Conservation (phyloP, 2,329 filamentous ascomycete species). For the Aspergillus ochraceoroseus region DNA sequence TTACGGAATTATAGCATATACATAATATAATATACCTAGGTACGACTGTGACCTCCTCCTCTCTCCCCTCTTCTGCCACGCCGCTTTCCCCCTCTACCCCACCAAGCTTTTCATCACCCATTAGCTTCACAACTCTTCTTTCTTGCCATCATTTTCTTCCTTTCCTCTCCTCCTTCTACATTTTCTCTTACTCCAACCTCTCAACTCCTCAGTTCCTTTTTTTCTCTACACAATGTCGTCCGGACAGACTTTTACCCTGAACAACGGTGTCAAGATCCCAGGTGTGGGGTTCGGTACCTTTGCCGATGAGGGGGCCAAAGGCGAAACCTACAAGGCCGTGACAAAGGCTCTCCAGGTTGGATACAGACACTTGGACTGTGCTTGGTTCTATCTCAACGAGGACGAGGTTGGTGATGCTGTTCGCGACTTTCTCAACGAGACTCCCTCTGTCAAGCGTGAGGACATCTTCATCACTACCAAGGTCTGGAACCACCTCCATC, state of each 20-base stretch:
- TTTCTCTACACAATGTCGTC: constrained; percentile 50
- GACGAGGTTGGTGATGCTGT: constrained; percentile 51
- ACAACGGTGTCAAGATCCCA: constrained; percentile 58
- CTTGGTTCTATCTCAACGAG: constrained; percentile 54
- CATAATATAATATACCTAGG: too few relatives aligned
- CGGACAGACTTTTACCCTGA: constrained; percentile 49
- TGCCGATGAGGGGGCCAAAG: constrained; percentile 59
- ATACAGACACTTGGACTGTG: constrained; percentile 54
- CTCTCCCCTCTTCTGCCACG: constrained; percentile 3
- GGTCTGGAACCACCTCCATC: constrained; percentile 52
- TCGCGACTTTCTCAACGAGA: constrained; percentile 52
- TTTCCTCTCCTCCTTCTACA: constrained; percentile 1
- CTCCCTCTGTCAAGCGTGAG: constrained; percentile 45
- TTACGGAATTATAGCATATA: too few relatives aligned
- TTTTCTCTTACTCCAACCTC: background rate
- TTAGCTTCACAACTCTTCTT: background rate
- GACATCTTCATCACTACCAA: constrained; percentile 52
- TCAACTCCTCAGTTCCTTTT: constrained; percentile 1
- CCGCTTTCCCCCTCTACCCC: constrained; percentile 2
- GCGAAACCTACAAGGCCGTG: constrained; percentile 55
- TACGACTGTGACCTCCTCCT: too few relatives aligned
- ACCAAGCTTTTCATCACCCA: background rate
- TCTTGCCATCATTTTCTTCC: constrained; percentile 4
- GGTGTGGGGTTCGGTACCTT: constrained; percentile 63
- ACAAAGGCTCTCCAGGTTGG: constrained; percentile 48